A percentile compares a stretch with the other conserved stretches of the same genome.
Conservation (phyloP, 495 filamentous ascomycete species). For the Daldinia bambusicola region DNA sequence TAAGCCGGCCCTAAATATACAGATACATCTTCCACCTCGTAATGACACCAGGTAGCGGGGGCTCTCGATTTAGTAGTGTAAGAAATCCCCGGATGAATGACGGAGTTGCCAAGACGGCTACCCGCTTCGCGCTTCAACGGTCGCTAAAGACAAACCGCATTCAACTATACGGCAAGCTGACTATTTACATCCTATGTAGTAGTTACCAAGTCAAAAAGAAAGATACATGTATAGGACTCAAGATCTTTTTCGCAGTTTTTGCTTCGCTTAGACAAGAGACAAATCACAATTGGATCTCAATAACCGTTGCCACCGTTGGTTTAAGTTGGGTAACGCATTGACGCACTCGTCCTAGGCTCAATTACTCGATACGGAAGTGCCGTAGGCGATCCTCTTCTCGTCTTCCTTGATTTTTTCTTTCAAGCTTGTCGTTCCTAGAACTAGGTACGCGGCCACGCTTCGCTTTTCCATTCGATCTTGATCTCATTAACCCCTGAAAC, state of each 20-base stretch:
- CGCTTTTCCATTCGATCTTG: slow-evolving; percentile 19
- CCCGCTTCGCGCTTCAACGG: slow-evolving; percentile 12
- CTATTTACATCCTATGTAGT: neutral
- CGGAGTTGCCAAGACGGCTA: slow-evolving; percentile 34
- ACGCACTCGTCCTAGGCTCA: slow-evolving; percentile 18
- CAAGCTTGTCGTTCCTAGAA: slow-evolving; percentile 14
- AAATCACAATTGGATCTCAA: slow-evolving; percentile 1
- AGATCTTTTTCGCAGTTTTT: neutral
- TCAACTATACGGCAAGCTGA: neutral
- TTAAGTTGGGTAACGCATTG: slow-evolving; percentile 31
- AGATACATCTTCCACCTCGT: too few relatives aligned
- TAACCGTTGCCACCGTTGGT: slow-evolving; percentile 29
- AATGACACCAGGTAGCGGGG: neutral
- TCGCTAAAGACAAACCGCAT: neutral
- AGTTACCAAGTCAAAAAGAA: neutral
- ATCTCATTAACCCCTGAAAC: slow-evolving; percentile 25
- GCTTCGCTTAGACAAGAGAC: neutral
- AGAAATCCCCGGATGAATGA: slow-evolving; percentile 22
- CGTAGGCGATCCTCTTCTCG: slow-evolving; percentile 16
- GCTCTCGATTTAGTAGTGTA: slow-evolving; percentile 22
- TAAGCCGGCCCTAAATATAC: slow-evolving; percentile 8
- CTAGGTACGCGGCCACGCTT: slow-evolving; percentile 23
- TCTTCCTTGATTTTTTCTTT: slow-evolving; percentile 36
- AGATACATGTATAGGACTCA: too few relatives aligned
- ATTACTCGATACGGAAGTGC: slow-evolving; percentile 21